Conservation (phyloP, 805 yeast genomes). For the Cyberlindnera galapagoensis region DNA sequence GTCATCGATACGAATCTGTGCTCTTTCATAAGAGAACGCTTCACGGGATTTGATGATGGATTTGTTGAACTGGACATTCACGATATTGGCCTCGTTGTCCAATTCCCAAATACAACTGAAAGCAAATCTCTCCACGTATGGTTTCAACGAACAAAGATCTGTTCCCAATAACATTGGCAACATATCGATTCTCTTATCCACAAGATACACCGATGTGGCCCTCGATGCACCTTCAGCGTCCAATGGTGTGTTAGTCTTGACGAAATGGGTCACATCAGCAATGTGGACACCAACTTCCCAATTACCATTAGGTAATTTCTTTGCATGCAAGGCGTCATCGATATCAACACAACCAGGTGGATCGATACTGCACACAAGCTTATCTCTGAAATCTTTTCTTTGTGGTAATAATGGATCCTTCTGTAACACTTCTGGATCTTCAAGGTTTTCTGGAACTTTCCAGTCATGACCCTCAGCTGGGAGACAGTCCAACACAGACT, state of each 20-base stretch:
- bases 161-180: slow-evolving; percentile 93
- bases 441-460: slow-evolving; percentile 69
- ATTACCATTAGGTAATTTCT: slow-evolving; percentile 79
- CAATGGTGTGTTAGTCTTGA: slow-evolving; percentile 83
- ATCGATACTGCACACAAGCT: slow-evolving; percentile 90
- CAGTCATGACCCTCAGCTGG: slow-evolving; percentile 93
- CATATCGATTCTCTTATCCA: slow-evolving; percentile 98
- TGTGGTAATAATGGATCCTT: slow-evolving; percentile 42
- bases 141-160: slow-evolving; percentile 89
- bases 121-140: slow-evolving; percentile 92
- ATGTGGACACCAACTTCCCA: slow-evolving; percentile 98
- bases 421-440: slow-evolving; percentile 46
- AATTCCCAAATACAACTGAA: slow-evolving; percentile 96
- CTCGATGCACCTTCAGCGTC: slow-evolving; percentile 96
- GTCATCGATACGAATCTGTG: slow-evolving; percentile 90
- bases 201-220: slow-evolving; percentile 95
- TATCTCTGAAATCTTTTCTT: slow-evolving; percentile 82
- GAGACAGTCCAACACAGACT: slow-evolving; percentile 83
- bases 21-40: slow-evolving; percentile 91
- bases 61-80: slow-evolving; percentile 72
- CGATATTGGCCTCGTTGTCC: slow-evolving; percentile 78
- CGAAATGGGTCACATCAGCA: slow-evolving; percentile 98
- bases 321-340: slow-evolving; percentile 95
- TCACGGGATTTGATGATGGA: slow-evolving; percentile 87
- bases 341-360: slow-evolving; percentile 98